phyloP scores from a whole-genome alignment of 257 asterid species.

The Agastache rugosa region DNA sequence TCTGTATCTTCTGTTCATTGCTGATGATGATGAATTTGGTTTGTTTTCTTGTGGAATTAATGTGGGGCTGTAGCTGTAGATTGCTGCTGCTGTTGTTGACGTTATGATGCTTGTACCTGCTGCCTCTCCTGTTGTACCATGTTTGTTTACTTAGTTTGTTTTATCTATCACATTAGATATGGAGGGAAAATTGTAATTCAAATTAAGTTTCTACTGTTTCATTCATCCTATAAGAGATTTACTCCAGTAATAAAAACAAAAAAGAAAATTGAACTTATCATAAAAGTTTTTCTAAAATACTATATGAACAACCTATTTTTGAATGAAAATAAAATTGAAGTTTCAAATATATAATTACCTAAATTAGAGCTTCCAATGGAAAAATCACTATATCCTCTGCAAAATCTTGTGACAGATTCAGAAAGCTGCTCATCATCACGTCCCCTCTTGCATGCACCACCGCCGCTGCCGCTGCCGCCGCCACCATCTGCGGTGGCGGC shows the following conservation, averaged over 20 bases:
- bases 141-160: neutral
- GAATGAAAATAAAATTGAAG: neutral
- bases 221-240: neutral
- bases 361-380: constrained; percentile 38
- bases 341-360: constrained; percentile 42
- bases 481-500: neutral
- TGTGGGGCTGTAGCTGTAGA: constrained; percentile 48
- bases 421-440: constrained; percentile 37
- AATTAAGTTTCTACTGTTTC: neutral
- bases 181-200: neutral
- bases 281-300: too few relatives aligned
- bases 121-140: constrained; percentile 17
- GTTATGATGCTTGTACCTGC: constrained; percentile 39
- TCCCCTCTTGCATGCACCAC: constrained; percentile 53
- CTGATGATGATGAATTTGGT: neutral
- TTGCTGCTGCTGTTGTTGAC: constrained; percentile 42
- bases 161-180: neutral
- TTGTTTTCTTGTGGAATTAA: constrained; percentile 21
- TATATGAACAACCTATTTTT: neutral
- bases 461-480: constrained; percentile 33
- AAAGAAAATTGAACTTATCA: too few relatives aligned
- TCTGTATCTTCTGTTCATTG: constrained; percentile 43
- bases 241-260: too few relatives aligned
- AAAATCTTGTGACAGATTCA: constrained; percentile 30
- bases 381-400: constrained; percentile 36